Evolutionary conservation across 768 basidiomycete genomes (phyloP).

Genomic region (Lentinus tigrinus): DNA sequence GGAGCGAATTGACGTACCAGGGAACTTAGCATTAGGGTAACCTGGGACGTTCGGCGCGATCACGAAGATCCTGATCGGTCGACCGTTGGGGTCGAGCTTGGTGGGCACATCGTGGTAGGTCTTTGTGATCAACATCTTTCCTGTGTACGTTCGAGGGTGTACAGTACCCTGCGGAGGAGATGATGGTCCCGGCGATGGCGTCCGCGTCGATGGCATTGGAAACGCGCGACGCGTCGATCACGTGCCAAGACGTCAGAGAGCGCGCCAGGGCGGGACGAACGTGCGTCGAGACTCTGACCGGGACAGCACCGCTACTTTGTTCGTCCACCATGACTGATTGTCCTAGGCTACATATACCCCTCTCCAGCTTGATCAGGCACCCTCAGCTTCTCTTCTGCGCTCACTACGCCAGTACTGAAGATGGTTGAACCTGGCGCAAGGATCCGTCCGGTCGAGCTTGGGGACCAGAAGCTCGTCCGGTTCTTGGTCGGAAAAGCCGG

Average conservation of each 20-base stretch:
- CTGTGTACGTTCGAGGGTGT: background rate
- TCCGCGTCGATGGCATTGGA: background rate
- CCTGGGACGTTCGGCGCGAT: slow-evolving; percentile 76
- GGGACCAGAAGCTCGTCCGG: slow-evolving; percentile 59
- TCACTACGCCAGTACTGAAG: background rate
- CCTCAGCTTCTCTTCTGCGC: background rate
- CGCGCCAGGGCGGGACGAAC: slow-evolving; percentile 16
- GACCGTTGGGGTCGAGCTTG: slow-evolving; percentile 55
- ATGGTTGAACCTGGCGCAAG: slow-evolving; percentile 27
- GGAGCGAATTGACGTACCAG: slow-evolving; percentile 45
- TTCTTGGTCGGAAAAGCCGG: slow-evolving; percentile 65
- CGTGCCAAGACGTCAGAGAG: background rate
- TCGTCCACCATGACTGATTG: slow-evolving; percentile 4
- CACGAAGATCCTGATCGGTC: slow-evolving; percentile 77
- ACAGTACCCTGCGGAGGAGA: background rate
- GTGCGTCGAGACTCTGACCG: slow-evolving; percentile 15
- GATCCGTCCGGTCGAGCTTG: slow-evolving; percentile 51
- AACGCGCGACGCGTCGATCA: slow-evolving; percentile 13
- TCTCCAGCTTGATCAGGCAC: background rate
- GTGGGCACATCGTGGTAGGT: slow-evolving; percentile 76
- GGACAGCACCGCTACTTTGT: background rate
- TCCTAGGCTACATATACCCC: slow-evolving; percentile 3
- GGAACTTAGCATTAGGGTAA: slow-evolving; percentile 90
- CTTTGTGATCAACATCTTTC: slow-evolving; percentile 78
- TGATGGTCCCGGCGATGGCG: background rate